phyloP scores from a whole-genome alignment of 108 stramenopile genomes.

The Cyclotella kingstonii region DNA sequence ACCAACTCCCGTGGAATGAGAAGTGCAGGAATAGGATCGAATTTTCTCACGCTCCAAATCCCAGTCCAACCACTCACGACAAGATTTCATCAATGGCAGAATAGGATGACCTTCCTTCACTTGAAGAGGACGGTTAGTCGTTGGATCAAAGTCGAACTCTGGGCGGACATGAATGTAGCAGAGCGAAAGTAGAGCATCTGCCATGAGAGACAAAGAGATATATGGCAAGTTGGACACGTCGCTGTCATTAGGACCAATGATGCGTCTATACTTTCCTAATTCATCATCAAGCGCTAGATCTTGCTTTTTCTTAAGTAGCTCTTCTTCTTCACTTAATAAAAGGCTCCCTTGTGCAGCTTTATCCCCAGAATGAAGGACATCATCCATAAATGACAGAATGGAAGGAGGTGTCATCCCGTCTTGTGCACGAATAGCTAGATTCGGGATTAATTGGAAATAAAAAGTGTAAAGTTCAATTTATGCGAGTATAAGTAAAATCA shows the following conservation, averaged over 20 bases:
- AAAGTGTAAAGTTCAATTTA: too few species aligned
- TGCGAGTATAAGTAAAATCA: too few species aligned
- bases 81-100: slow-evolving; percentile 55
- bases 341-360: slow-evolving; percentile 62
- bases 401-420: slow-evolving; percentile 76
- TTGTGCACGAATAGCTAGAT: slow-evolving; percentile 75
- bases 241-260: slow-evolving; percentile 49
- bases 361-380: slow-evolving; percentile 68
- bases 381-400: slow-evolving; percentile 67
- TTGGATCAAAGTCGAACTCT: slow-evolving; percentile 64
- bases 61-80: slow-evolving; percentile 82
- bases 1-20: slow-evolving; percentile 54
- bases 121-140: slow-evolving; percentile 60
- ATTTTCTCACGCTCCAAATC: slow-evolving; percentile 73
- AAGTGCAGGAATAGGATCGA: slow-evolving; percentile 37
- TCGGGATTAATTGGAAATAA: too few species aligned
- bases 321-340: slow-evolving; percentile 68
- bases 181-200: slow-evolving; percentile 77
- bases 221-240: slow-evolving; percentile 52
- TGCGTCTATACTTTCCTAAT: slow-evolving; percentile 21
- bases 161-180: slow-evolving; percentile 75
- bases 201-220: slow-evolving; percentile 64
- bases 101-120: slow-evolving; percentile 71
- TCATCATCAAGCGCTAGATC: slow-evolving; percentile 40
- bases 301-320: slow-evolving; percentile 47